Evolutionary conservation across 805 yeast species (phyloP).

Genomic region (Kluyveromyces starmeri): DNA sequence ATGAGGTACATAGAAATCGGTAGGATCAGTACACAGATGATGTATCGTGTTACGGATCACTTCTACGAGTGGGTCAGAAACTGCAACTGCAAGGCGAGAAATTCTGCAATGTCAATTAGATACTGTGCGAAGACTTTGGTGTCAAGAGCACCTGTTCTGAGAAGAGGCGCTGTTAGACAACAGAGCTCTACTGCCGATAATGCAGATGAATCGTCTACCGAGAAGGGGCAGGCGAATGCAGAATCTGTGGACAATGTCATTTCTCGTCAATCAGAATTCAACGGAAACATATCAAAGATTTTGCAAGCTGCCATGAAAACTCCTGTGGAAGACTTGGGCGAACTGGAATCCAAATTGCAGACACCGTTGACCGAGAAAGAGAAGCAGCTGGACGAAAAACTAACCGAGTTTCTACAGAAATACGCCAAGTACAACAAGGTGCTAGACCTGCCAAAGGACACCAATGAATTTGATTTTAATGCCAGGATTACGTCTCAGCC

Average conservation of each 20-base stretch:
- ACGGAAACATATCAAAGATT: constrained; percentile 17
- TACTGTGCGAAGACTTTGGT: constrained; percentile 2
- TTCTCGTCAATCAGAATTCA: constrained; percentile 21
- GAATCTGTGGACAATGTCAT: constrained; percentile 11
- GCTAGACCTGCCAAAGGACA: constrained; percentile 11
- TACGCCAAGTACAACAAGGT: constrained; percentile 18
- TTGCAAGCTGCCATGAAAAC: constrained; percentile 13
- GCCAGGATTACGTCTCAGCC: constrained; percentile 2
- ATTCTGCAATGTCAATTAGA: constrained; percentile 1
- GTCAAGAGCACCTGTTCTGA: background rate
- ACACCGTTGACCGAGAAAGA: constrained; percentile 19
- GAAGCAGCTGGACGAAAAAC: constrained; percentile 24
- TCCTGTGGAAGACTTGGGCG: constrained; percentile 13
- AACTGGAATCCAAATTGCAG: constrained; percentile 10
- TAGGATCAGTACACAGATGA: too few species aligned
- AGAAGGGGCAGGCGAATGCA: background rate
- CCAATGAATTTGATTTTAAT: constrained; percentile 4
- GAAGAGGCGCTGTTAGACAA: constrained; percentile 1
- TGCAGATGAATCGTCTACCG: constrained; percentile 5
- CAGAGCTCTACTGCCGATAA: background rate
- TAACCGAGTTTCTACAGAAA: constrained; percentile 21
- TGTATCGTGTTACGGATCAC: too few species aligned
- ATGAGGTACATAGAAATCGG: too few species aligned
- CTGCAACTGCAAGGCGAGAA: too few species aligned
- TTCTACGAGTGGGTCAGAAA: too few species aligned